Conservation (phyloP, 768 basidiomycete genomes). For the Suillus placidus region DNA sequence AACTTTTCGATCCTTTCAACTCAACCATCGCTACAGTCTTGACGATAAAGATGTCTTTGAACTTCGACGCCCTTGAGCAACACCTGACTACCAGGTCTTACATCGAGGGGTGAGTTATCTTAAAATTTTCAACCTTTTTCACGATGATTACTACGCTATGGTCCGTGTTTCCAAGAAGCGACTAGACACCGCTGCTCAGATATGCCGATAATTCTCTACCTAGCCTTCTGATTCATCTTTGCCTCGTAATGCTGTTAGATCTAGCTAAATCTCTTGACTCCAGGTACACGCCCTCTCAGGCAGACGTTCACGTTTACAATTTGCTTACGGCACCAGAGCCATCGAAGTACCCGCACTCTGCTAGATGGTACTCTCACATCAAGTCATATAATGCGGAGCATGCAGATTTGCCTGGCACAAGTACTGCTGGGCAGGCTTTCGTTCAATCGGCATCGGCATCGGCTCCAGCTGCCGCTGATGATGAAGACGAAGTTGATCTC, state of each 20-base stretch:
- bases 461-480: conserved; percentile 47
- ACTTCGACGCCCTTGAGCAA: conserved; percentile 75
- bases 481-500: conserved; percentile 75
- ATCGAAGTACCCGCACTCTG: conserved; percentile 66
- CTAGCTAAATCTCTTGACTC: conserved; percentile 19
- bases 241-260: conserved; percentile 4
- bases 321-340: conserved; percentile 70
- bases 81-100: conserved; percentile 89
- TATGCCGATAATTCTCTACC: conserved; percentile 72
- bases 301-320: conserved; percentile 92
- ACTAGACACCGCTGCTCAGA: conserved; percentile 85
- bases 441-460: conserved; percentile 52
- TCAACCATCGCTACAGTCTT: conserved; percentile 1
- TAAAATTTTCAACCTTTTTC: conserved; percentile 14
- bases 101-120: conserved; percentile 81
- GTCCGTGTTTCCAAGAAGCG: conserved; percentile 98
- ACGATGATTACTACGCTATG: conserved; percentile 82
- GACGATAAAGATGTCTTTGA: conserved; percentile 56
- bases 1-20: conserved; percentile 18
- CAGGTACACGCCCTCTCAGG: conserved; percentile 91
- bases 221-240: conserved; percentile 69
- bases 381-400: conserved; percentile 82
- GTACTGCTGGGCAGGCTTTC: conserved; percentile 77
- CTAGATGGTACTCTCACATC: conserved; percentile 96
- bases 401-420: conserved; percentile 79